Percentiles rank a stretch among this genome's conserved stretches.
These are phyloP conservation scores for Drechslerella dactyloides DNA, from an alignment of 2,329 filamentous ascomycete genomes.

Conservation along the genomic window DNA sequence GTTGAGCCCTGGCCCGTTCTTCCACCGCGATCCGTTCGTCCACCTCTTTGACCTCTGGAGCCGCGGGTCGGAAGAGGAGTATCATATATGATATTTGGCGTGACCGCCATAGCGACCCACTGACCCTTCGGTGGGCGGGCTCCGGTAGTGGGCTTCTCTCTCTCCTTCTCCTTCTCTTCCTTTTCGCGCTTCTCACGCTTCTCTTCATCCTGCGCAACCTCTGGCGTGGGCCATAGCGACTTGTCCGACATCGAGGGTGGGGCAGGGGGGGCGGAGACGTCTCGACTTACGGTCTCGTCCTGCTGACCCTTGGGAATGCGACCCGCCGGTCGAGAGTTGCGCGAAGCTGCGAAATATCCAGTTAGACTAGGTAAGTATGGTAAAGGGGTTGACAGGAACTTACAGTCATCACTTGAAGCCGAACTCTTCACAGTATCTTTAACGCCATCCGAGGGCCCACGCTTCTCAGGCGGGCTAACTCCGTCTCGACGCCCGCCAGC, in stretches of 20 bases:
- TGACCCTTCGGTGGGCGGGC: slow-evolving; percentile 72
- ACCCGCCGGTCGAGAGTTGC: slow-evolving; percentile 29
- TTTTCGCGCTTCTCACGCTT: slow-evolving; percentile 67
- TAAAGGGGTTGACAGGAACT: not conserved
- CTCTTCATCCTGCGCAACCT: slow-evolving; percentile 76
- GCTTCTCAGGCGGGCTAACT: slow-evolving; percentile 27
- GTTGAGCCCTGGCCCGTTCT: slow-evolving; percentile 59
- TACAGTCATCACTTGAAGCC: slow-evolving; percentile 38
- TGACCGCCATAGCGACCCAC: slow-evolving; percentile 83
- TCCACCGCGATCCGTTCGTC: slow-evolving; percentile 65
- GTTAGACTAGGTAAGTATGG: not conserved
- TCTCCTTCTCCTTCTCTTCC: slow-evolving; percentile 67
- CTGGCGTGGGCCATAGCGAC: slow-evolving; percentile 86
- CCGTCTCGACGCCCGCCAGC: slow-evolving; percentile 39
- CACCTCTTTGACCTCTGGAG: slow-evolving; percentile 62
- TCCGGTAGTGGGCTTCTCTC: slow-evolving; percentile 68
- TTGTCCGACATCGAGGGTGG: slow-evolving; percentile 77
- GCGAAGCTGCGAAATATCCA: slow-evolving; percentile 17
- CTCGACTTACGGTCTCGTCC: slow-evolving; percentile 54
- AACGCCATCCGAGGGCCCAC: slow-evolving; percentile 21
- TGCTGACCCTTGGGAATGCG: slow-evolving; percentile 42
- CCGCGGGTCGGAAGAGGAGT: slow-evolving; percentile 71
- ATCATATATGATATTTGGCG: slow-evolving; percentile 83
- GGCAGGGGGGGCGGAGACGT: slow-evolving; percentile 56
- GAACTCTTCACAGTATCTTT: slow-evolving; percentile 27